Percentiles rank a stretch among this genome's conserved stretches.
Conservation (phyloP, 2,329 filamentous ascomycete genomes). For the Monosporascus sp. region DNA sequence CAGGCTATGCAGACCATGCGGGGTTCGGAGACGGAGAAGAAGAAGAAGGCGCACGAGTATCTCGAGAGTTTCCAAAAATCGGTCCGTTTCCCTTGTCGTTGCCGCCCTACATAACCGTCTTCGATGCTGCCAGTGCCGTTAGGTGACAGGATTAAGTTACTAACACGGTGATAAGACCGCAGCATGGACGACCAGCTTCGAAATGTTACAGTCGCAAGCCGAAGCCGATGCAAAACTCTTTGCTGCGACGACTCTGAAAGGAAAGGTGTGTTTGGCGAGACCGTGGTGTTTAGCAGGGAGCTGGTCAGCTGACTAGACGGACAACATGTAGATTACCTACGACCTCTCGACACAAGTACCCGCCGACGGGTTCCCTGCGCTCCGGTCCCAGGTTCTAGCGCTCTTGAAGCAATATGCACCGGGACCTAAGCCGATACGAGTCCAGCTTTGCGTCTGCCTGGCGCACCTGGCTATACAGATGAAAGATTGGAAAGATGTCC, state of each 20-base stretch:
- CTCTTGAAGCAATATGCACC: conserved; percentile 76
- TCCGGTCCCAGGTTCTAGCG: conserved; percentile 78
- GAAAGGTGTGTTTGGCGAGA: conserved; percentile 64
- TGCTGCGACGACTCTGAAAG: conserved; percentile 92
- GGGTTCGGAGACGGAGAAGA: conserved; percentile 72
- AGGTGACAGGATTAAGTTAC: conserved; percentile 4
- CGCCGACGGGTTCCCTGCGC: conserved; percentile 62
- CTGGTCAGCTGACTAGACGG: conserved; percentile 11
- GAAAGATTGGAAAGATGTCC: conserved; percentile 89
- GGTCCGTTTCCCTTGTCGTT: conserved; percentile 46
- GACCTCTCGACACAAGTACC: conserved; percentile 84
- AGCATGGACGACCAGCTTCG: conserved; percentile 85
- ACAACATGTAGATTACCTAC: conserved; percentile 73
- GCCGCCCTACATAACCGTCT: conserved; percentile 18
- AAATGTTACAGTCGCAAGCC: conserved; percentile 75
- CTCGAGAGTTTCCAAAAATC: conserved; percentile 97
- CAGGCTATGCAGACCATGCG: conserved; percentile 90
- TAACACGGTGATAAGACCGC: conserved; percentile 57
- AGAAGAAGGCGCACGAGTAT: conserved; percentile 86
- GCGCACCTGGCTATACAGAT: conserved; percentile 95
- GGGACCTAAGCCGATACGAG: conserved; percentile 77
- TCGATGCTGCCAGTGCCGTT: conserved; percentile 13
- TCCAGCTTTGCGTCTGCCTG: conserved; percentile 91
- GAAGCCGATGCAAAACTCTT: conserved; percentile 87
- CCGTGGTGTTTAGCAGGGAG: conserved; percentile 3